Evolutionary conservation across 257 asterid species (phyloP), one percentile per base, ranked within the genome.

Genomic region (Apocynum venetum): DNA sequence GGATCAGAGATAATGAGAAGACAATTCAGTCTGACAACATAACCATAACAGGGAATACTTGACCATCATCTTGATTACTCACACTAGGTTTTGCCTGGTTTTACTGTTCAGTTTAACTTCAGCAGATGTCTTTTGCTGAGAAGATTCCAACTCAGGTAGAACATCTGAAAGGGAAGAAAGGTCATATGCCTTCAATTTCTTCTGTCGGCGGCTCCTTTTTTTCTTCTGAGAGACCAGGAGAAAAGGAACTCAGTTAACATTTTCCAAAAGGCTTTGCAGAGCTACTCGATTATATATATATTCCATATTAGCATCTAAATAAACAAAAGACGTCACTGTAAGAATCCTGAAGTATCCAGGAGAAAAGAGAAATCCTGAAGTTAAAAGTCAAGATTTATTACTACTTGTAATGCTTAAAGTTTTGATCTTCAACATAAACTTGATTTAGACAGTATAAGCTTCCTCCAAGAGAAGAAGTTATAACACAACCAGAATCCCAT

Each of bases 171-270:
- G 96, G 74, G 92, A 49, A 63, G 97, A 85, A 46, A 93, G 80
- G 77, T 95, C 93, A 75, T 89, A 95, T 0, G 88, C 96, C 93
- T 90, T 88, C 73, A 91, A 69, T 73, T 86, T 93, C 89, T 86
- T 93, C 65, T 79, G 89, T 41, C 89, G 80, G 76, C 89, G 80
- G 76, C 81, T 86, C 48, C 84, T 81, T 77, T 82, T 84, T 36
- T 86, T 88, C 79, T 89, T 90, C 93, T 92, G 86, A 35, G 53
- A 76, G 83, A 19, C 64, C 72, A 63, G 70, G n/a, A 55, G 64
- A 38, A 64, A 43, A 19, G 55, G 35, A 49, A 61, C 12, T 51
- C 64, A 8, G 3, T 36, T 36, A 6, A 53, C 36, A 38, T 4
- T 4, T 25, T 72, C 36, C 51, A 36, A 35, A 20, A 31, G 15